Conservation (phyloP, 2,329 filamentous ascomycete genomes). For the Verticillium klebahnii region DNA sequence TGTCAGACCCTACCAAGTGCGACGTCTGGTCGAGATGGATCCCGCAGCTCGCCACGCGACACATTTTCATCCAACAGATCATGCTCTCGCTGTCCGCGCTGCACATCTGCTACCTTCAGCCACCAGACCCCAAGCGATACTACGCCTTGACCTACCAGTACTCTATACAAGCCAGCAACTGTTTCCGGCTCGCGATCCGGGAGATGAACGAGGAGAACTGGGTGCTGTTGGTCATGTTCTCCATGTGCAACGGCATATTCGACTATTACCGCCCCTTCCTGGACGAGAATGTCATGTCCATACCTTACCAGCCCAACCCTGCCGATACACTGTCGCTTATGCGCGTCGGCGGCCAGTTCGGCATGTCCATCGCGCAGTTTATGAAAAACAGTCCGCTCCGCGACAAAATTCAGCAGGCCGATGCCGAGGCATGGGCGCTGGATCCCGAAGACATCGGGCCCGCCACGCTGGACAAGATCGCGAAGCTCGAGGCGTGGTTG, state of each 20-base stretch:
- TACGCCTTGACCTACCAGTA: constrained; percentile 13
- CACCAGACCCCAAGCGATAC: constrained; percentile 10
- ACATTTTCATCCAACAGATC: constrained; percentile 11
- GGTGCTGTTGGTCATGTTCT: constrained; percentile 10
- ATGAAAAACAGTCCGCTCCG: constrained; percentile 10
- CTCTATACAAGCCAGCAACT: constrained; percentile 13
- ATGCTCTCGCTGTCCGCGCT: constrained; percentile 13
- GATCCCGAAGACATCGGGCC: constrained; percentile 2
- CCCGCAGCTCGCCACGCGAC: constrained; percentile 10
- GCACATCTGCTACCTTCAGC: constrained; percentile 12
- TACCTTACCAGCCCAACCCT: constrained; percentile 6
- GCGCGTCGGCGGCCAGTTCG: constrained; percentile 10
- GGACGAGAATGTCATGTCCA: constrained; percentile 10
- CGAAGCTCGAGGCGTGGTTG: constrained; percentile 5
- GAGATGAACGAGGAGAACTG: constrained; percentile 12
- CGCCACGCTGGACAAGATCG: constrained; percentile 3
- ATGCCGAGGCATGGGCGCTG: constrained; percentile 6
- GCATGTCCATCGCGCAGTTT: constrained; percentile 7
- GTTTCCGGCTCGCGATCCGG: constrained; percentile 10
- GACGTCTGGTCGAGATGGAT: constrained; percentile 14
- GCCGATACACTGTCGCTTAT: constrained; percentile 7
- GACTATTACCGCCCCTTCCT: constrained; percentile 12
- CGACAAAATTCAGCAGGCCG: constrained; percentile 8
- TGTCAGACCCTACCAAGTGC: constrained; percentile 8
- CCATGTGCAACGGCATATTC: constrained; percentile 13